Evolutionary conservation across 495 filamentous ascomycete genomes (phyloP).

Genomic region (Aspergillus asperescens): DNA sequence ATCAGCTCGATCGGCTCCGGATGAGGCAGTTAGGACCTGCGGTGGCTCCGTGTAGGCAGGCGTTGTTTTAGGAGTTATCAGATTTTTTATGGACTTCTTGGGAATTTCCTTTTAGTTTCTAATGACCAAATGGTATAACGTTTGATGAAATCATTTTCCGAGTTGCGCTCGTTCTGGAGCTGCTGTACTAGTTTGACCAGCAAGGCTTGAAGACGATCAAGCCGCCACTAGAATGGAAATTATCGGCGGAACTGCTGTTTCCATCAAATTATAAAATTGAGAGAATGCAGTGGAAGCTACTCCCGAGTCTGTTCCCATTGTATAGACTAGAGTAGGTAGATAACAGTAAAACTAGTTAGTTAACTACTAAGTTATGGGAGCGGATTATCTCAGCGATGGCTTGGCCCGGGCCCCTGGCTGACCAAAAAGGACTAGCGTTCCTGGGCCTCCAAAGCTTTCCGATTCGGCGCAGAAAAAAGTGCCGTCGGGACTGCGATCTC

Average conservation of each 20-base stretch:
- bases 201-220: not conserved
- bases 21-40: conserved; percentile 14
- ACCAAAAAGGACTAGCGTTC: conserved; percentile 28
- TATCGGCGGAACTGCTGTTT: not conserved
- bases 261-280: not conserved
- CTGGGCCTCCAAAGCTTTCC: conserved; percentile 12
- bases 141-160: conserved; percentile 5
- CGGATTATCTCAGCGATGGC: not conserved
- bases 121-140: conserved; percentile 15
- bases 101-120: conserved; percentile 11
- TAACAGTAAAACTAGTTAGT: not conserved
- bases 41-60: conserved; percentile 21
- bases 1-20: conserved; percentile 9
- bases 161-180: not conserved
- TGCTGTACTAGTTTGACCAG: conserved; percentile 1
- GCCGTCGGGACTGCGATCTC: conserved; percentile 11
- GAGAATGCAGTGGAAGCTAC: too few species aligned
- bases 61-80: conserved; percentile 23
- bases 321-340: too few species aligned
- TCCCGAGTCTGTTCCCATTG: too few species aligned
- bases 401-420: not conserved
- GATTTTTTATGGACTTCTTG: conserved; percentile 14
- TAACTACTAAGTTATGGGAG: not conserved
- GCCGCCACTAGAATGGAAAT: conserved; percentile 1
- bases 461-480: conserved; percentile 21